These are phyloP conservation scores for Aureobasidium zeae DNA, from an alignment of 2,329 filamentous ascomycete genomes.

Conservation along the genomic window DNA sequence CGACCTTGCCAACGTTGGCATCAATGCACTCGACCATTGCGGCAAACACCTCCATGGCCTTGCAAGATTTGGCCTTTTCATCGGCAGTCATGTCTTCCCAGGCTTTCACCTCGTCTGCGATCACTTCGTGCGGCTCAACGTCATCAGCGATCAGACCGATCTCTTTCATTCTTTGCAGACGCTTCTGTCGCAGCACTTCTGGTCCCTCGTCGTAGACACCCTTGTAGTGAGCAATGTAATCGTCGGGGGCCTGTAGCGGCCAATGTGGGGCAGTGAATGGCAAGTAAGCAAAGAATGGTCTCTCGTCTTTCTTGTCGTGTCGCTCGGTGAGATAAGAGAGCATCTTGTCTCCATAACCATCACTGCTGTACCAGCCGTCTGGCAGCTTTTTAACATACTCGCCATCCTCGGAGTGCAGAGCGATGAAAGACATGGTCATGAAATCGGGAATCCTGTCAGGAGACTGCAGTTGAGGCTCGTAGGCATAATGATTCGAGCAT, in stretches of 20 bases:
- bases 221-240: slow-evolving; percentile 48
- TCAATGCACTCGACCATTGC: slow-evolving; percentile 58
- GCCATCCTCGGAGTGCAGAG: slow-evolving; percentile 32
- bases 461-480: slow-evolving; percentile 38
- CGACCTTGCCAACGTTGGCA: slow-evolving; percentile 49
- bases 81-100: slow-evolving; percentile 42
- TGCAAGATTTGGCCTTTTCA: slow-evolving; percentile 40
- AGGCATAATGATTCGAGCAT: slow-evolving; percentile 50
- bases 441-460: slow-evolving; percentile 32
- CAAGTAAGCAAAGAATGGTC: slow-evolving; percentile 51
- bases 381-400: slow-evolving; percentile 33
- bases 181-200: slow-evolving; percentile 44
- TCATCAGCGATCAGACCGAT: slow-evolving; percentile 46
- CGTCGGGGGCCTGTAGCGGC: slow-evolving; percentile 51
- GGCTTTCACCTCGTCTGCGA: slow-evolving; percentile 40
- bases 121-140: slow-evolving; percentile 43
- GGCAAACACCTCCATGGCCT: slow-evolving; percentile 53
- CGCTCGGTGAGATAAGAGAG: slow-evolving; percentile 30
- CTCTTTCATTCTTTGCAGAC: slow-evolving; percentile 47
- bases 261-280: slow-evolving; percentile 56
- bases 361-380: slow-evolving; percentile 31
- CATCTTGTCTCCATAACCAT: slow-evolving; percentile 34
- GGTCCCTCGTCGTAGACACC: slow-evolving; percentile 54
- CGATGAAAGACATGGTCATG: slow-evolving; percentile 36
- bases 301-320: slow-evolving; percentile 28